Percentiles rank a stretch among this genome's conserved stretches.
Conservation (phyloP, 1,139 yeast genomes). For the Sugiyamaella grinbergsii region DNA sequence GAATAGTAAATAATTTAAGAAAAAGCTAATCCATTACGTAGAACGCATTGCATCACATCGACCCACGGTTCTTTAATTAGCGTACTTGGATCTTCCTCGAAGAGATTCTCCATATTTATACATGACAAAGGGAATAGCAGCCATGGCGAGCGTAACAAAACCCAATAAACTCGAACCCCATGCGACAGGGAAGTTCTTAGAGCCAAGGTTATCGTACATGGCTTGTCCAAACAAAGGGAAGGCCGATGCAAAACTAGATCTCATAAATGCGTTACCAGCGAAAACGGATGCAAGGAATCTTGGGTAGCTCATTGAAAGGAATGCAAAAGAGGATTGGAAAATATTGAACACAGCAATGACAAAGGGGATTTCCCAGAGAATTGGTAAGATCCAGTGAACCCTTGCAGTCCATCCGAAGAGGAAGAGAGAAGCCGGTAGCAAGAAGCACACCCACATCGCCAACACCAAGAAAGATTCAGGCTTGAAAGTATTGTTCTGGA, state of each 20-base stretch:
- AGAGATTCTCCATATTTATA: constrained; percentile 56
- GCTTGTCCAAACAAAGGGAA: constrained; percentile 59
- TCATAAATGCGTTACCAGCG: constrained; percentile 54
- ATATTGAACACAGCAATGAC: constrained; percentile 73
- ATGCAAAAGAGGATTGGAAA: constrained; percentile 70
- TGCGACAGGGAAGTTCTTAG: constrained; percentile 53
- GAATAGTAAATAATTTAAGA: not conserved
- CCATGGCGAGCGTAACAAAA: constrained; percentile 48
- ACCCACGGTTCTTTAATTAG: too few species aligned
- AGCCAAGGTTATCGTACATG: constrained; percentile 50
- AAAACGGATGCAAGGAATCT: constrained; percentile 64
- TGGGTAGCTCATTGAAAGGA: constrained; percentile 72
- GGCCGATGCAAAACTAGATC: constrained; percentile 55
- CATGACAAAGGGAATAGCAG: constrained; percentile 59
- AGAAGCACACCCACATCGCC: constrained; percentile 51
- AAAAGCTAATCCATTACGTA: too few species aligned
- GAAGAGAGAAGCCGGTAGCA: constrained; percentile 53
- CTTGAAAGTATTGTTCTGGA: constrained; percentile 22
- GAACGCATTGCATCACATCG: too few species aligned
- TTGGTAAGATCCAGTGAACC: constrained; percentile 79
- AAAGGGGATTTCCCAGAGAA: constrained; percentile 72
- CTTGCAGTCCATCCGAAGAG: constrained; percentile 61
- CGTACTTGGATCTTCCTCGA: constrained; percentile 44
- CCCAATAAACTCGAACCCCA: constrained; percentile 58
- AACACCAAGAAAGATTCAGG: constrained; percentile 27